These are phyloP conservation scores for Naumovozyma baii DNA, from an alignment of 805 yeast genomes.

Conservation along the genomic window DNA sequence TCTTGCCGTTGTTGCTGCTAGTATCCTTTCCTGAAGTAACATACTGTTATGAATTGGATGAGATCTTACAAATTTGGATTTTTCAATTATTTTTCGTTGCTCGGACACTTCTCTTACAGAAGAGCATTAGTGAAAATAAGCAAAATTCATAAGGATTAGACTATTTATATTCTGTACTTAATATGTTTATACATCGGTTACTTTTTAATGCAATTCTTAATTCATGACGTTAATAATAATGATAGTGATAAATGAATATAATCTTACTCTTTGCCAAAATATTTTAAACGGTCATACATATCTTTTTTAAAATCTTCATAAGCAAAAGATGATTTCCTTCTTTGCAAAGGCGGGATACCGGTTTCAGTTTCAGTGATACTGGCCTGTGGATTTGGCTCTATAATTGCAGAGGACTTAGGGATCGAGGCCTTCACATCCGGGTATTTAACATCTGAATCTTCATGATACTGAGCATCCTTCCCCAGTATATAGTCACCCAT, in stretches of 20 bases:
- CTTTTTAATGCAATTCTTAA: too few species aligned
- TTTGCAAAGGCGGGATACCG: slow-evolving; percentile 5
- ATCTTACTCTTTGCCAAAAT: slow-evolving; percentile 12
- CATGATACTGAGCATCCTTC: slow-evolving; percentile 1
- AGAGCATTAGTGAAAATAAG: too few species aligned
- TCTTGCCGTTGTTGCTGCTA: too few species aligned
- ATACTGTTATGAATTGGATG: too few species aligned
- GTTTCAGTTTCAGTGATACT: slow-evolving; percentile 1
- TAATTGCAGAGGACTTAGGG: neutral
- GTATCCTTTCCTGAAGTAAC: too few species aligned
- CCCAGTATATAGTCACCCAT: slow-evolving; percentile 9
- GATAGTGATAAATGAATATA: neutral
- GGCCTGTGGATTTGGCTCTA: neutral
- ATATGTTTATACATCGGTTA: too few species aligned
- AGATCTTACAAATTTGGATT: too few species aligned
- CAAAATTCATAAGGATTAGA: too few species aligned
- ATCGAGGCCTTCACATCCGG: neutral
- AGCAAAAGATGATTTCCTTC: slow-evolving; percentile 22
- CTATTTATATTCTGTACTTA: too few species aligned
- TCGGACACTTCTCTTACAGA: too few species aligned
- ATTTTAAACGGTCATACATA: slow-evolving; percentile 20
- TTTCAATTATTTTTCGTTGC: too few species aligned
- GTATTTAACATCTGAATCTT: neutral
- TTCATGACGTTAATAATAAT: too few species aligned
- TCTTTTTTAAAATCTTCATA: slow-evolving; percentile 28